Conservation (phyloP, 768 basidiomycete species). For the Rhizopogon rudus region DNA sequence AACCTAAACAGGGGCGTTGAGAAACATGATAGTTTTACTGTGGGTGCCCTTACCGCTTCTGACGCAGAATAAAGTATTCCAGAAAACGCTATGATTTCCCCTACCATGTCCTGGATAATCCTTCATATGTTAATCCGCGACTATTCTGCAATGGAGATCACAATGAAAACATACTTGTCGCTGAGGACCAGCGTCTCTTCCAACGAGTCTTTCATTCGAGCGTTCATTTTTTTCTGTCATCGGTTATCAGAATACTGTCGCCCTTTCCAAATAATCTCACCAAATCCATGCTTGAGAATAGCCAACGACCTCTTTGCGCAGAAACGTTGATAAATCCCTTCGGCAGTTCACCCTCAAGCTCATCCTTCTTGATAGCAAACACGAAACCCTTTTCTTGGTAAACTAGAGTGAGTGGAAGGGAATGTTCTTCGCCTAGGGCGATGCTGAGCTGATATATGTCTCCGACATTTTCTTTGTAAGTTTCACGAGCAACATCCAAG, state of each 20-base stretch:
- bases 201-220: slow-evolving; percentile 86
- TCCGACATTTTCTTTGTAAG: slow-evolving; percentile 87
- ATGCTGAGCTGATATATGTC: slow-evolving; percentile 75
- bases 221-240: slow-evolving; percentile 77
- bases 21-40: not conserved
- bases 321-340: slow-evolving; percentile 65
- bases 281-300: slow-evolving; percentile 79
- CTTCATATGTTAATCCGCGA: slow-evolving; percentile 29
- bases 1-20: slow-evolving; percentile 40
- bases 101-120: slow-evolving; percentile 75
- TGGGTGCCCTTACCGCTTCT: slow-evolving; percentile 58
- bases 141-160: not conserved
- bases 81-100: slow-evolving; percentile 62
- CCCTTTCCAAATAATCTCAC: slow-evolving; percentile 34
- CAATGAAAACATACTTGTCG: slow-evolving; percentile 48
- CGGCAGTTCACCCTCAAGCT: slow-evolving; percentile 52
- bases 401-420: slow-evolving; percentile 57
- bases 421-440: slow-evolving; percentile 54
- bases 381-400: slow-evolving; percentile 76
- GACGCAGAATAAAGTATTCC: slow-evolving; percentile 86
- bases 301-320: slow-evolving; percentile 63
- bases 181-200: slow-evolving; percentile 87
- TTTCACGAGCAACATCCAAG: slow-evolving; percentile 92
- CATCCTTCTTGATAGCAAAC: slow-evolving; percentile 61
- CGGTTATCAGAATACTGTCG: not conserved